phyloP scores from a whole-genome alignment of 148 eudicot species.

The Arctostaphylos glauca region DNA sequence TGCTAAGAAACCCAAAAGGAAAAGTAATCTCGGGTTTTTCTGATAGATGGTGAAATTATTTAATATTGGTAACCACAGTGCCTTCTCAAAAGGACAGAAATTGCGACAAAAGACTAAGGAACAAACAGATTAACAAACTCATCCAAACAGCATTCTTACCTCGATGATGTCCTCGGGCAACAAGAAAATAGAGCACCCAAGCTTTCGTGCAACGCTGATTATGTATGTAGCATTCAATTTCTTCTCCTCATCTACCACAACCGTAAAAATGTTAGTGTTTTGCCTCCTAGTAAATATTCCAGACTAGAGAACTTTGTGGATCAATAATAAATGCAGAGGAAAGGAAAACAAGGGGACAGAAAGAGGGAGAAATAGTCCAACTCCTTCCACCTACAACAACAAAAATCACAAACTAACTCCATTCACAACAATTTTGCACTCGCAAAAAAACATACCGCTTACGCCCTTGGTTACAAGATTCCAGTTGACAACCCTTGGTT shows the following conservation, averaged over 20 bases:
- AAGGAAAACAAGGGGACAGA: not conserved
- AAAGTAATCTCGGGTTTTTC: not conserved
- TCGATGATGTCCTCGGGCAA: constrained; percentile 97
- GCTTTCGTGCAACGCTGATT: constrained; percentile 94
- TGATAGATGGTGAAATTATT: not conserved
- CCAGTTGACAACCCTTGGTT: constrained; percentile 93
- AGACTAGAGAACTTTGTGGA: too few species aligned
- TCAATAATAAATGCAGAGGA: not conserved
- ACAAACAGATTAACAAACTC: not conserved
- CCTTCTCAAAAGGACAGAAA: not conserved
- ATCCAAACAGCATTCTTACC: constrained; percentile 36
- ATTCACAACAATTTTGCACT: not conserved
- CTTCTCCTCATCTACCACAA: constrained; percentile 74
- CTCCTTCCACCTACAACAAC: not conserved
- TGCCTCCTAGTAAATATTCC: too few species aligned
- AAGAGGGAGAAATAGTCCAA: not conserved
- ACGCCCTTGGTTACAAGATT: constrained; percentile 74
- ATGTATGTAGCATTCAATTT: constrained; percentile 93
- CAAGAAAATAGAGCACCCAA: constrained; percentile 91
- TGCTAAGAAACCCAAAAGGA: not conserved
- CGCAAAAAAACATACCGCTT: constrained; percentile 49
- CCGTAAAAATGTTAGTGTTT: not conserved
- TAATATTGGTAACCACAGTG: not conserved
- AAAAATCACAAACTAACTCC: not conserved
- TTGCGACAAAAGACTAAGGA: not conserved